Percentiles rank a stretch among this genome's conserved stretches.
Conservation (phyloP, 2,329 filamentous ascomycete species). For the Colletotrichum zoysiae region DNA sequence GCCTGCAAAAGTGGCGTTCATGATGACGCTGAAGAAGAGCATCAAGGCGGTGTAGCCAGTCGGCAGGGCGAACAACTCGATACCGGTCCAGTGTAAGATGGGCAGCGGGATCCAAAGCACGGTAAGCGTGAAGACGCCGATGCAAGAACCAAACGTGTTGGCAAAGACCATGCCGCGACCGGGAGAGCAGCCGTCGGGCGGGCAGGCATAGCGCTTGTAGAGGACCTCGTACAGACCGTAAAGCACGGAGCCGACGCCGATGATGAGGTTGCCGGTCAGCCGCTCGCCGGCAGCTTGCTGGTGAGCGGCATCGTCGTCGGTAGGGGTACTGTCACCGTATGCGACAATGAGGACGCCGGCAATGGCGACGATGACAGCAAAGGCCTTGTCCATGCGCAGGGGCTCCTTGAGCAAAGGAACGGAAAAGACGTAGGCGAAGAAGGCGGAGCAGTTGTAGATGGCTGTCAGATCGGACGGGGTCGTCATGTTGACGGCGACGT, state of each 20-base stretch:
- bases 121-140: conserved; percentile 85
- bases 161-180: conserved; percentile 96
- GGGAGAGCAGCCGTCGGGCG: conserved; percentile 86
- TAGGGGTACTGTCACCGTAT: conserved; percentile 79
- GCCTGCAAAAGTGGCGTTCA: conserved; percentile 93
- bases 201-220: conserved; percentile 94
- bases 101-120: conserved; percentile 95
- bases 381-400: conserved; percentile 83
- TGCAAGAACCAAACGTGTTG: conserved; percentile 89
- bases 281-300: conserved; percentile 69
- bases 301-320: conserved; percentile 61
- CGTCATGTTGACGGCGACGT: conserved; percentile 92
- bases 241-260: conserved; percentile 88
- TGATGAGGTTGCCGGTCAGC: conserved; percentile 89
- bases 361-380: conserved; percentile 90
- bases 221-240: conserved; percentile 98
- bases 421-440: conserved; percentile 98
- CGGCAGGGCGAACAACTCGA: conserved; percentile 88
- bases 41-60: conserved; percentile 82
- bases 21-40: conserved; percentile 81
- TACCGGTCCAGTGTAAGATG: conserved; percentile 80
- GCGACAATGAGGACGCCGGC: conserved; percentile 93
- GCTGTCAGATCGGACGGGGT: conserved; percentile 94
- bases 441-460: conserved; percentile 99
- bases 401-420: conserved; percentile 91